Conservation (phyloP, 2,329 filamentous ascomycete species). For the Penicillium sp. region DNA sequence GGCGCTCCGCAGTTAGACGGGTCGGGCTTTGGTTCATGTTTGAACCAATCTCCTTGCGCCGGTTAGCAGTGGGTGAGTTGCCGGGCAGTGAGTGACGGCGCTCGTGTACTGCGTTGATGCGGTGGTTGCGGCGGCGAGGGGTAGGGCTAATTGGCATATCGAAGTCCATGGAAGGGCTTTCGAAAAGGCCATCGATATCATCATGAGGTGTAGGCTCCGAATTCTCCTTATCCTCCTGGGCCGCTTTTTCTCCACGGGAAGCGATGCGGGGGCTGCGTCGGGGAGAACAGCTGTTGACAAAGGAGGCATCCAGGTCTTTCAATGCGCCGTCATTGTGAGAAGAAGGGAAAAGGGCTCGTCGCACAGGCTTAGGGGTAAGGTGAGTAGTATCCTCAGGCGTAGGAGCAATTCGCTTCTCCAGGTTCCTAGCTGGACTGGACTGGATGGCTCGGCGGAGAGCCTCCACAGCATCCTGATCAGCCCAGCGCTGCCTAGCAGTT, state of each 20-base stretch:
- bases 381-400: conserved; percentile 46
- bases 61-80: conserved; percentile 33
- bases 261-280: conserved; percentile 42
- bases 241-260: conserved; percentile 38
- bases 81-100: conserved; percentile 39
- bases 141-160: conserved; percentile 55
- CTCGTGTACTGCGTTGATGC: conserved; percentile 34
- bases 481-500: conserved; percentile 33
- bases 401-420: conserved; percentile 42
- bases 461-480: conserved; percentile 42
- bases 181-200: conserved; percentile 65
- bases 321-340: conserved; percentile 36
- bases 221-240: conserved; percentile 58
- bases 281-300: conserved; percentile 47
- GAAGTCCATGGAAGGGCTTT: conserved; percentile 53
- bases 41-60: conserved; percentile 21
- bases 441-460: conserved; percentile 56
- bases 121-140: conserved; percentile 55
- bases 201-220: conserved; percentile 47
- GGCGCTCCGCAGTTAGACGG: conserved; percentile 32
- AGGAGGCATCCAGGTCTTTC: conserved; percentile 37
- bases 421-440: conserved; percentile 58
- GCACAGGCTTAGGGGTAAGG: conserved; percentile 55
- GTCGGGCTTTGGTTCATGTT: conserved; percentile 24
- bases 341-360: conserved; percentile 45